A percentile compares a stretch with the other conserved stretches of the same genome.
These are phyloP conservation scores for Ajuga reptans DNA, from an alignment of 305 asterid genomes.

Conservation along the genomic window DNA sequence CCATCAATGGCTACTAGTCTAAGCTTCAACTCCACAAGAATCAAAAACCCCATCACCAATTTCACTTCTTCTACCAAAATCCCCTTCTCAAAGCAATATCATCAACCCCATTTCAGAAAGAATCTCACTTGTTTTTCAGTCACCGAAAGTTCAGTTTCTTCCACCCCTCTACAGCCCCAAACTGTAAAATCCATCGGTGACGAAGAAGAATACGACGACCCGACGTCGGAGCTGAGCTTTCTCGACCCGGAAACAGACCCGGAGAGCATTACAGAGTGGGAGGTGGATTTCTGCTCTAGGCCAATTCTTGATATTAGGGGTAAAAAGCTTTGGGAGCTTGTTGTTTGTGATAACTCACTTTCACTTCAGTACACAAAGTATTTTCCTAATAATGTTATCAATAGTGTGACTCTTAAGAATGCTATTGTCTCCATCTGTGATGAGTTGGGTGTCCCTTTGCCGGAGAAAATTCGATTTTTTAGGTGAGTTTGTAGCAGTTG, in stretches of 20 bases:
- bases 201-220: constrained; percentile 49
- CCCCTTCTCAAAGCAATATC: constrained; percentile 21
- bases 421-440: constrained; percentile 61
- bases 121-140: constrained; percentile 35
- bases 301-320: constrained; percentile 96
- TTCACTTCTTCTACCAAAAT: constrained; percentile 30
- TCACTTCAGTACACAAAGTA: constrained; percentile 89
- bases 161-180: constrained; percentile 42
- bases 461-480: constrained; percentile 69
- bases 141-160: constrained; percentile 55
- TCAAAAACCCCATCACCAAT: constrained; percentile 35
- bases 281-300: constrained; percentile 90
- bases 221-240: constrained; percentile 67
- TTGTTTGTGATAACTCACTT: constrained; percentile 75
- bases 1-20: constrained; percentile 48
- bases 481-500: constrained; percentile 35
- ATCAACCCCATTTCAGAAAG: constrained; percentile 27
- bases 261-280: constrained; percentile 71
- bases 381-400: constrained; percentile 83
- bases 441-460: constrained; percentile 73
- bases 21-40: constrained; percentile 50
- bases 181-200: constrained; percentile 6
- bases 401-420: constrained; percentile 84
- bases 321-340: constrained; percentile 94
- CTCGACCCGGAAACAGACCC: constrained; percentile 84